Percentiles rank a stretch among this genome's conserved stretches.
Conservation (phyloP, 345 rosid species). For the Diplotaxis tenuifolia region DNA sequence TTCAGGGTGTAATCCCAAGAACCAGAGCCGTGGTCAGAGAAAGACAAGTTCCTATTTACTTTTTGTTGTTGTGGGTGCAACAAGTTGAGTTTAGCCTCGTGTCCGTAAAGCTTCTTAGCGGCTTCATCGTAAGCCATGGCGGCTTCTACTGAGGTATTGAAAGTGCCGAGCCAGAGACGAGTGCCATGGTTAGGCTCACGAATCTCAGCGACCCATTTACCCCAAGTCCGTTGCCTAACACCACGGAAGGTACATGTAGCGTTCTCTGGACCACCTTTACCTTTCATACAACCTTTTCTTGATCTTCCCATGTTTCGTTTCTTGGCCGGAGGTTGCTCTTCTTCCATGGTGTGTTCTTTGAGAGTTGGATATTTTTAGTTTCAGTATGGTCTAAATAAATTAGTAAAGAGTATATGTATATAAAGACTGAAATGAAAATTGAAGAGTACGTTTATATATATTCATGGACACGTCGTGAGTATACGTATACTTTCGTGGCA, state of each 20-base stretch:
- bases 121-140: slow-evolving; percentile 59
- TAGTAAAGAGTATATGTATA: background rate
- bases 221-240: slow-evolving; percentile 63
- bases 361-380: slow-evolving; percentile 10
- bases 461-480: slow-evolving; percentile 28
- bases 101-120: slow-evolving; percentile 50
- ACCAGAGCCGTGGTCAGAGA: slow-evolving; percentile 11
- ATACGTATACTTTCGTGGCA: slow-evolving; percentile 30
- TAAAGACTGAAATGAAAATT: background rate
- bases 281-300: slow-evolving; percentile 69
- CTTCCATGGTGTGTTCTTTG: slow-evolving; percentile 23
- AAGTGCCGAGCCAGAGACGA: slow-evolving; percentile 60
- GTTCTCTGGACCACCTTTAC: slow-evolving; percentile 71
- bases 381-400: background rate
- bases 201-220: slow-evolving; percentile 69
- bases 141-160: slow-evolving; percentile 50
- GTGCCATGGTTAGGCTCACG: slow-evolving; percentile 51
- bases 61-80: slow-evolving; percentile 28
- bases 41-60: slow-evolving; percentile 14
- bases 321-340: slow-evolving; percentile 38
- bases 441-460: slow-evolving; percentile 7
- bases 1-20: slow-evolving; percentile 20
- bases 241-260: slow-evolving; percentile 53
- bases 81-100: slow-evolving; percentile 50
- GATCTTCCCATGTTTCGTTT: slow-evolving; percentile 49